Base-by-base conservation (phyloP, 2,329 filamentous ascomycete genomes). In the Talaromyces marneffei region DNA sequence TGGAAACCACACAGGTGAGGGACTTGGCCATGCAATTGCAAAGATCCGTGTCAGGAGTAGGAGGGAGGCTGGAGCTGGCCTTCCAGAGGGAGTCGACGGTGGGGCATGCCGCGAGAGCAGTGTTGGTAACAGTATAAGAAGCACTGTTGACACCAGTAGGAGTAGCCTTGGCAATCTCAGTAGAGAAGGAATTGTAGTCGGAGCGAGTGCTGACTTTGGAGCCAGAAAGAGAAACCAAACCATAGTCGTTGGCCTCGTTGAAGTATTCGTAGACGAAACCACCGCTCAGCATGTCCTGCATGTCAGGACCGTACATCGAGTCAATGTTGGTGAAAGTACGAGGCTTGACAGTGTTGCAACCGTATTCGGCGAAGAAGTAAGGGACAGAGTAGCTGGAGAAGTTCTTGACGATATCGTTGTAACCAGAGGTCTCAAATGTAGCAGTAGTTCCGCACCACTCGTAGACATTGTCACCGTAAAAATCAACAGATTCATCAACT, bases 391-490 rank as follows among this genome's bases (percentile, higher is more conserved):
- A 99, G 74, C 88, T 85, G 63, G 82, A 76, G 81, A 97, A 99
- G 79, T 97, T 93, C 66, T 90, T 77, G 68, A 92, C 92, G 75
- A 93, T 89, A 61, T 86, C 83, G 66, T 88, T 82, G 79, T 92
- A 99, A 59, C 91, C 91, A 3, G 94, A 97, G 63, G 82, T 73
- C 37, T 81, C 72, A 80, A 89, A 94, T 72, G 90, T 96, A 72
- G 90, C 96, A 68, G 92, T 35, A 10, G 18, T 77, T 68, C 93
- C 94, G 75, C 94, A 99, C 94, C 94, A 99, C 58, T 92, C 96
- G 84, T 99, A 99, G 80, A 97, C 96, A 83, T 99, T 99, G 88
- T 97, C 97, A 63, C 94, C 94, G 90, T 92, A 99, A 83, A 95
- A 97, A 78, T 99, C 94, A 67, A 97, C 96, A 64, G 89, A 76